Base-by-base conservation (phyloP, 495 filamentous ascomycete species). In the Xylaria curta region DNA sequence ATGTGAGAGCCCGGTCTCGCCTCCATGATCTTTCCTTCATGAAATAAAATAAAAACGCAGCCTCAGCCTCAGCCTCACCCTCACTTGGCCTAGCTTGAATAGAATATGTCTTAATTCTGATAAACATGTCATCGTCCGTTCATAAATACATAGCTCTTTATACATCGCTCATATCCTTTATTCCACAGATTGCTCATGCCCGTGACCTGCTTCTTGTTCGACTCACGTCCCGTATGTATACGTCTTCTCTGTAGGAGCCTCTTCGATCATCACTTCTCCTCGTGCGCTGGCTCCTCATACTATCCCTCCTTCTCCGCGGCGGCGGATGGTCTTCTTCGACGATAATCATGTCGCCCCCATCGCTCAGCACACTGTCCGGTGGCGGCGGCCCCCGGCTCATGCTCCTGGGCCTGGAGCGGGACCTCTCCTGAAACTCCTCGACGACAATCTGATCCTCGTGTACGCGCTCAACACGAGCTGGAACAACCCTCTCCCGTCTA, bases 331-430 rank as follows among this genome's bases (percentile, higher is more conserved):
- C 76, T 72, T 85, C 83, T 73, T 86, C 84, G 58, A 85, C 77
- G 28, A 86, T 79, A n/a, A 86, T 78, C 31, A 85, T 80, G 75
- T 86, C 82, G 24, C 81, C 81, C 38, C 81, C 81, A 21, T 71
- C 73, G 21, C 76, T 72, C 17, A 64, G 44, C 36, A 69, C 60
- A 2, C 65, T 69, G 8, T 58, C 21, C n/a, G 71, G 62, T 42
- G 65, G 71, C 13, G 69, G 73, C 26, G 56, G 68, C 0, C 68
- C 69, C 44, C 61, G 74, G 24, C 72, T 74, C 46, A 77, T 68
- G 44, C 76, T 70, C 53, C 40, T 66, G 31, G 64, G 72, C 47
- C 64, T 36, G 1, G 64, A 72, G 31, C 28, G 72, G 65, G 66
- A 73, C 24, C 69, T 73, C 73, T 63, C 46, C 74, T 51, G 56